Evolutionary conservation across 2,329 filamentous ascomycete genomes (phyloP).

Genomic region (Microsporum ferrugineum): DNA sequence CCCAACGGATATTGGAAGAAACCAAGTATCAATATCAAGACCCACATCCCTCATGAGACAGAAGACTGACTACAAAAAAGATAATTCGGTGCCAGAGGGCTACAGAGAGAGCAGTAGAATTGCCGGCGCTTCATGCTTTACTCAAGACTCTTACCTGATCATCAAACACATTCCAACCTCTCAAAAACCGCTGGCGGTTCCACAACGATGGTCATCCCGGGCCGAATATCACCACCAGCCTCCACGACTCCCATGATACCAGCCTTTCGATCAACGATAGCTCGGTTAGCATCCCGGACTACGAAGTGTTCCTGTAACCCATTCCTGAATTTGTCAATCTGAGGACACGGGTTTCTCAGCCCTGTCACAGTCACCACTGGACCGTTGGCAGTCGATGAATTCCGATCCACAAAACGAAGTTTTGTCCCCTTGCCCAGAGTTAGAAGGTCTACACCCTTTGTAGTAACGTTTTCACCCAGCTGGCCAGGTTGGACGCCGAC

Average conservation of each 20-base stretch:
- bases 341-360: conserved; percentile 17
- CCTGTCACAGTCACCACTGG: conserved; percentile 15
- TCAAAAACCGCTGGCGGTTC: conserved; percentile 13
- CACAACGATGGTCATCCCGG: conserved; percentile 17
- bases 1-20: too few species aligned
- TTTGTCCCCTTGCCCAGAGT: conserved; percentile 15
- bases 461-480: conserved; percentile 21
- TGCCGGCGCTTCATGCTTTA: background rate
- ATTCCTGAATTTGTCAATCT: conserved; percentile 15
- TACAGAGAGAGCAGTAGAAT: background rate
- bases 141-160: background rate
- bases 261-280: conserved; percentile 15
- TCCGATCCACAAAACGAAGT: conserved; percentile 14
- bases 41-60: too few species aligned
- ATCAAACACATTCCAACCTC: conserved; percentile 13
- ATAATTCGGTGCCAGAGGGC: background rate
- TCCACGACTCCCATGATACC: conserved; percentile 19
- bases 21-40: too few species aligned
- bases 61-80: too few species aligned
- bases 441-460: conserved; percentile 14
- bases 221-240: conserved; percentile 14
- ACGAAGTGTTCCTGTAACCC: conserved; percentile 11
- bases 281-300: conserved; percentile 8
- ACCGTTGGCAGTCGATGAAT: background rate
- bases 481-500: conserved; percentile 13